Conservation (phyloP, 768 basidiomycete species). For the Russula griseocarnosa region DNA sequence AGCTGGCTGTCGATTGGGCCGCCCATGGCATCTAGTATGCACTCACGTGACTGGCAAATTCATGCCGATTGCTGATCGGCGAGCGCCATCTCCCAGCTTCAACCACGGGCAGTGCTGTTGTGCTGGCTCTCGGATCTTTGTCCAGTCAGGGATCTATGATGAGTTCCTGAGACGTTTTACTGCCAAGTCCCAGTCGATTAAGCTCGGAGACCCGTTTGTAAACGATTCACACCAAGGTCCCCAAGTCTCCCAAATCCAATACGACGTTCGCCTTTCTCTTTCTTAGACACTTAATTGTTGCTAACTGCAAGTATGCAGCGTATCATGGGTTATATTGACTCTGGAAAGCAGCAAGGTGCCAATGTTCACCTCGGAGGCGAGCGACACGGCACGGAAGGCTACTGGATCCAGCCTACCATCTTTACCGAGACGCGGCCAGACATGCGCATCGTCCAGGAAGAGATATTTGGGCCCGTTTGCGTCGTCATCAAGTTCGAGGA, state of each 20-base stretch:
- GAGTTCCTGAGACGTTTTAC: slow-evolving; percentile 61
- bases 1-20: slow-evolving; percentile 55
- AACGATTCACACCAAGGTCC: slow-evolving; percentile 66
- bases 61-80: neutral
- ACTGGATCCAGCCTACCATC: slow-evolving; percentile 59
- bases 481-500: slow-evolving; percentile 63
- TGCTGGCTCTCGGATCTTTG: slow-evolving; percentile 78
- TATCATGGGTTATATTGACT: slow-evolving; percentile 58
- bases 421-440: slow-evolving; percentile 51
- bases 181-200: slow-evolving; percentile 48
- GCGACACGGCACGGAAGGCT: slow-evolving; percentile 53
- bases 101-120: slow-evolving; percentile 78
- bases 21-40: slow-evolving; percentile 56
- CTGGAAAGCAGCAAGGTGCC: slow-evolving; percentile 57
- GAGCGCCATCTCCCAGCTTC: slow-evolving; percentile 39
- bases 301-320: slow-evolving; percentile 38
- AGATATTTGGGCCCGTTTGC: slow-evolving; percentile 68
- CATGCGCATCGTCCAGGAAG: slow-evolving; percentile 56
- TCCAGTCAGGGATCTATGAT: slow-evolving; percentile 78
- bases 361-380: slow-evolving; percentile 52
- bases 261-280: slow-evolving; percentile 46
- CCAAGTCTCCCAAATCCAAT: slow-evolving; percentile 72
- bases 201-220: slow-evolving; percentile 70
- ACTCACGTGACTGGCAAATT: neutral
- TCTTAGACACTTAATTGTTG: neutral